Conservation (phyloP, 805 yeast species). For the Saturnispora zaruensis region DNA sequence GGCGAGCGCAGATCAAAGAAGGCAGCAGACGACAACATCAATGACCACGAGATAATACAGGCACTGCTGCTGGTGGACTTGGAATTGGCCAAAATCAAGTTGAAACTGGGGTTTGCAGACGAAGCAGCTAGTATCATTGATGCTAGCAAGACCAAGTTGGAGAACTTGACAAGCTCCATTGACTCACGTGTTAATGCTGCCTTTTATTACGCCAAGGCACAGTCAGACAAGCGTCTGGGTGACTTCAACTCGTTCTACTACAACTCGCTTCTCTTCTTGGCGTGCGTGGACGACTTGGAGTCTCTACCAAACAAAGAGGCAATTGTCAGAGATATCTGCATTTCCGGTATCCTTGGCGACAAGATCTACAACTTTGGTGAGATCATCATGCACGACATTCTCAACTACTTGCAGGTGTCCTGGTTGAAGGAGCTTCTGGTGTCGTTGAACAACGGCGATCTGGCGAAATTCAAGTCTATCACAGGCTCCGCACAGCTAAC, state of each 20-base stretch:
- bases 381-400: slow-evolving; percentile 79
- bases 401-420: slow-evolving; percentile 36
- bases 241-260: slow-evolving; percentile 79
- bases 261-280: slow-evolving; percentile 72
- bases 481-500: not conserved
- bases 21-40: slow-evolving; percentile 25
- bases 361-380: slow-evolving; percentile 94
- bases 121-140: slow-evolving; percentile 66
- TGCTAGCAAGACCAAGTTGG: slow-evolving; percentile 47
- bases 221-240: slow-evolving; percentile 60
- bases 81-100: slow-evolving; percentile 67
- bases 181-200: slow-evolving; percentile 71
- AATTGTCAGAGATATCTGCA: slow-evolving; percentile 64
- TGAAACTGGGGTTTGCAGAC: slow-evolving; percentile 42
- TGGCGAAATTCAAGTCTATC: slow-evolving; percentile 42
- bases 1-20: slow-evolving; percentile 26
- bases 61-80: slow-evolving; percentile 53
- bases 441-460: slow-evolving; percentile 71
- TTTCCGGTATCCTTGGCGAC: slow-evolving; percentile 86
- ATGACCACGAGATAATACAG: slow-evolving; percentile 31
- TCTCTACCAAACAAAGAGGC: slow-evolving; percentile 32
- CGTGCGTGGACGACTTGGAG: slow-evolving; percentile 50
- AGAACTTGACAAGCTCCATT: slow-evolving; percentile 39
- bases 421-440: slow-evolving; percentile 71
- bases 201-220: slow-evolving; percentile 71